These are phyloP conservation scores for Ophiostoma triangulosporum DNA, from an alignment of 2,329 filamentous ascomycete genomes.

Conservation along the genomic window DNA sequence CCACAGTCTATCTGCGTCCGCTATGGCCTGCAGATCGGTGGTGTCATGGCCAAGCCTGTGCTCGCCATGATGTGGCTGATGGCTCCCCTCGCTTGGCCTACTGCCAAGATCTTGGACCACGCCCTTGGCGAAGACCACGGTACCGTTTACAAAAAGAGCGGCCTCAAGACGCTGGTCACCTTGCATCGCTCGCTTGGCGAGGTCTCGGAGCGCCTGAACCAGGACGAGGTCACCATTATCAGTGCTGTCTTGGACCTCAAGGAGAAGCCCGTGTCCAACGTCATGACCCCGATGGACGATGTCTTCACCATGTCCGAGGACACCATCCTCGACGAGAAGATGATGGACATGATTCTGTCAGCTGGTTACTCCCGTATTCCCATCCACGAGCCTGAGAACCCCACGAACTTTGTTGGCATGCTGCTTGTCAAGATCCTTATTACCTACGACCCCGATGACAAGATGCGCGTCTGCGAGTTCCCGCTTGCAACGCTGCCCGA, in stretches of 20 bases:
- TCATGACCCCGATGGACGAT: constrained; percentile 98
- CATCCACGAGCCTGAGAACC: constrained; percentile 75
- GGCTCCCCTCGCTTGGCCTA: constrained; percentile 83
- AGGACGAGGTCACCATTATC: constrained; percentile 98
- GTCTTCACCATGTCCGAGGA: constrained; percentile 96
- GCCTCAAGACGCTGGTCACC: constrained; percentile 89
- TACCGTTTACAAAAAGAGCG: constrained; percentile 95
- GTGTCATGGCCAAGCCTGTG: constrained; percentile 83
- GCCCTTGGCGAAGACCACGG: constrained; percentile 90
- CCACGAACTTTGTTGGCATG: constrained; percentile 90
- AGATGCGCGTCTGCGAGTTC: constrained; percentile 76
- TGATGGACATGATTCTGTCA: constrained; percentile 86
- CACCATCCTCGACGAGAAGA: constrained; percentile 79
- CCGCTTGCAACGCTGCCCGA: constrained; percentile 87
- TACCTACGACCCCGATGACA: constrained; percentile 93
- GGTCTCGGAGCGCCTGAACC: constrained; percentile 77
- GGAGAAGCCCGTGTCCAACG: constrained; percentile 83
- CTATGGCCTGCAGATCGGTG: constrained; percentile 88
- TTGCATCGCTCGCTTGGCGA: constrained; percentile 85
- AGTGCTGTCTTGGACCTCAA: constrained; percentile 92
- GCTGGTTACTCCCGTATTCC: constrained; percentile 94
- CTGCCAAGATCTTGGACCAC: constrained; percentile 87
- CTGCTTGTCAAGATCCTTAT: constrained; percentile 96
- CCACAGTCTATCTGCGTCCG: constrained; percentile 94
- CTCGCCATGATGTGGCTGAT: constrained; percentile 83